Evolutionary conservation across 2,329 filamentous ascomycete genomes (phyloP).

Genomic region (Cercospora canescens): DNA sequence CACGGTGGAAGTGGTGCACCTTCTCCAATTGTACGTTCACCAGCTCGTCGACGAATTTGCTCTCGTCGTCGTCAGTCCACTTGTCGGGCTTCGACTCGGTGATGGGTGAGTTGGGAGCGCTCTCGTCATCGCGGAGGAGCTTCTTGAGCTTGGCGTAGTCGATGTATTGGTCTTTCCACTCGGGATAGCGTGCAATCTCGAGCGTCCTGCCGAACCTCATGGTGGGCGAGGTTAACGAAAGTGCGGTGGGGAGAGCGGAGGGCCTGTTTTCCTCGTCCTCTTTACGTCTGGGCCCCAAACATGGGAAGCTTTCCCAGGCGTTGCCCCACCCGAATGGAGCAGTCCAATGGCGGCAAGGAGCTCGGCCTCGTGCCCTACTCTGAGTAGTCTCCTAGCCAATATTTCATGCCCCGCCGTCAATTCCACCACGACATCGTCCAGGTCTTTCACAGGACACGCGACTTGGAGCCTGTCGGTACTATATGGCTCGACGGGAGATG

Average conservation of each 20-base stretch:
- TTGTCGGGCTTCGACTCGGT: conserved; percentile 51
- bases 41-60: conserved; percentile 89
- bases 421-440: too few relatives aligned
- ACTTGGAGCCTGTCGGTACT: too few relatives aligned
- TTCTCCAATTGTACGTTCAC: conserved; percentile 95
- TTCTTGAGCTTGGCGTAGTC: conserved; percentile 93
- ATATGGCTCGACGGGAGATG: too few relatives aligned
- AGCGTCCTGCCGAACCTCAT: conserved; percentile 97
- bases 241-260: neutral
- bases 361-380: neutral
- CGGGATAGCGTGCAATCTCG: conserved; percentile 73
- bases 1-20: conserved; percentile 83
- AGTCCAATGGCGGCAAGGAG: neutral
- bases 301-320: neutral
- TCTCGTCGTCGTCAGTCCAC: conserved; percentile 95
- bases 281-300: too few relatives aligned
- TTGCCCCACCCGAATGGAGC: neutral
- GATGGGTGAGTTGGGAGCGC: conserved; percentile 48
- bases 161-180: conserved; percentile 93
- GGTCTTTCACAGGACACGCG: too few relatives aligned
- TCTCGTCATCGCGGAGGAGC: conserved; percentile 71
- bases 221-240: neutral
- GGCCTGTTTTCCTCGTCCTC: too few relatives aligned
- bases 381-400: too few relatives aligned
- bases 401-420: too few relatives aligned